Evolutionary conservation across 1,139 yeast genomes (phyloP), one percentile per base, ranked within the genome.

Genomic region (Scheffersomyces cryptocercus): DNA sequence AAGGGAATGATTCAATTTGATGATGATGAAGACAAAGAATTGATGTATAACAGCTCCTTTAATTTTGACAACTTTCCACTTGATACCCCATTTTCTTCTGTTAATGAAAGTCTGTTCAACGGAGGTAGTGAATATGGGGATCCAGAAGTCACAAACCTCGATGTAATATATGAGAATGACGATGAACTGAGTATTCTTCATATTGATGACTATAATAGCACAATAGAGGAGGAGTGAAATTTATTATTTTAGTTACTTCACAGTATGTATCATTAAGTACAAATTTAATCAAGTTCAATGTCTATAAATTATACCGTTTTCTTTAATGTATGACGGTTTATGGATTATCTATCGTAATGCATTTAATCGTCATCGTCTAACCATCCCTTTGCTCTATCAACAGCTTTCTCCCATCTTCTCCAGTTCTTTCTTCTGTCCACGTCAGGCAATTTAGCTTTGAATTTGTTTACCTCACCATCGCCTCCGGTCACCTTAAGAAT

Each of bases 351-450:
- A 20, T 20, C 26, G 26, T 20, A 20, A 20, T 20, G 26, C 8
- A 20, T 20, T 20, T 8, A 20, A 35, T 63, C 69, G 26, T 69
- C 75, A 28, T 73, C 78, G 40, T 68, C 71, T 48, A 85, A 69
- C 97, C 97, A 89, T 41, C 88, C 90, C 52, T 69, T 76, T 29
- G 95, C 85, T 59, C 93, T 79, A 52, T 79, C 82, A 30, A 89
- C 79, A 7, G 95, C 97, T 39, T 79, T 77, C 61, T 87, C 89
- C 97, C 97, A 89, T 54, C 85, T 70, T 49, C 69, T 73, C 88
- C 93, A 86, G 55, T 71, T 74, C 50, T 70, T 71, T 61, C 87
- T 78, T 61, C 96, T 75, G 41, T 79, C 81, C 15, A 69, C 73
- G 53, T 81, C 85, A 7, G 79, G 71, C 51, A 85, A 76, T 52